A percentile compares a stretch with the other conserved stretches of the same genome.
Conservation (phyloP, 805 yeast species). For the Candida wancherniae region DNA sequence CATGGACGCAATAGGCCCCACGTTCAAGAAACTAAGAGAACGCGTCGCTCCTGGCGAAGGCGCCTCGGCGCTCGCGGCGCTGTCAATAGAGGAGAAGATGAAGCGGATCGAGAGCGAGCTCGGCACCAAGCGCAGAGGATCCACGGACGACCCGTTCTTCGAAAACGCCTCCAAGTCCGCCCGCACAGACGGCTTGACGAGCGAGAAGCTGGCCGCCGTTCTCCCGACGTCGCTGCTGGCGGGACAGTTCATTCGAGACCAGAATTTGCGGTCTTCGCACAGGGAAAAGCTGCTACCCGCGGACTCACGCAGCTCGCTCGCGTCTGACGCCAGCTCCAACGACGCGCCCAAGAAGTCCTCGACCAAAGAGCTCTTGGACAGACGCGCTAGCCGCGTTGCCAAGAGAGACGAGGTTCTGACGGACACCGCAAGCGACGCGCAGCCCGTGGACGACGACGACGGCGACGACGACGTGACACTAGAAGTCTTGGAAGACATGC, state of each 20-base stretch:
- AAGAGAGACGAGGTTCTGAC: too few species aligned
- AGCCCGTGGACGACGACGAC: slow-evolving; percentile 1
- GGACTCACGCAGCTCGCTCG: too few species aligned
- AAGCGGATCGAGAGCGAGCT: slow-evolving; percentile 8
- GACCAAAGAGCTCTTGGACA: too few species aligned
- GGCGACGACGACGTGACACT: slow-evolving; percentile 47
- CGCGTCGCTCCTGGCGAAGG: slow-evolving; percentile 20
- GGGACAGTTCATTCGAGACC: slow-evolving; percentile 14
- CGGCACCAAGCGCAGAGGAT: slow-evolving; percentile 11
- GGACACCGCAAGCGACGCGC: too few species aligned
- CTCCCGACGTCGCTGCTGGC: slow-evolving; percentile 1
- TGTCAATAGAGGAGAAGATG: slow-evolving; percentile 4
- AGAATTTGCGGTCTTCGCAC: slow-evolving; percentile 12
- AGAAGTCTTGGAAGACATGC: slow-evolving; percentile 56
- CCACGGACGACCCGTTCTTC: slow-evolving; percentile 28
- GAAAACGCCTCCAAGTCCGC: slow-evolving; percentile 17
- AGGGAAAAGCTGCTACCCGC: slow-evolving; percentile 3
- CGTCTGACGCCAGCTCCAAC: too few species aligned
- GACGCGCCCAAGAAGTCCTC: too few species aligned
- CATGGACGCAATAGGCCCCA: slow-evolving; percentile 17
- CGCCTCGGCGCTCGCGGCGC: slow-evolving; percentile 10
- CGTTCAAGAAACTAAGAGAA: slow-evolving; percentile 22
- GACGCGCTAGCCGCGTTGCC: too few species aligned
- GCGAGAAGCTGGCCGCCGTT: slow-evolving; percentile 1
- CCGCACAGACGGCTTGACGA: slow-evolving; percentile 3